Conservation (phyloP, 352 stramenopile species). For the Thalassiosira allenii region DNA sequence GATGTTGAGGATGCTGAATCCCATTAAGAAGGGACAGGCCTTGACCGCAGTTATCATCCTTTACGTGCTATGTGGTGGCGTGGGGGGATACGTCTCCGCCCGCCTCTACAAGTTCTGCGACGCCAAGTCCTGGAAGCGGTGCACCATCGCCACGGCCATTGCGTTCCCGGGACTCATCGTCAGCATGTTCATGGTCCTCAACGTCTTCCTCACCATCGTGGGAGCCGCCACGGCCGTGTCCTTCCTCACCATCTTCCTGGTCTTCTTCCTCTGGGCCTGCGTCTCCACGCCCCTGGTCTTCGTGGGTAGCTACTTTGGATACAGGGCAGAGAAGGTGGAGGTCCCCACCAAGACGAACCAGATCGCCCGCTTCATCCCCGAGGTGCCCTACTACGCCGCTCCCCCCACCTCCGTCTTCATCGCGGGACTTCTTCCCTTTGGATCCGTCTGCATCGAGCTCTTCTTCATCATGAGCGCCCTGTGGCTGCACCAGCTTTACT, state of each 20-base stretch:
- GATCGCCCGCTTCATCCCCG: slow-evolving; percentile 88
- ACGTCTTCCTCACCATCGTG: slow-evolving; percentile 90
- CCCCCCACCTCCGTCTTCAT: slow-evolving; percentile 94
- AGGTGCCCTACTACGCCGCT: slow-evolving; percentile 95
- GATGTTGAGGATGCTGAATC: slow-evolving; percentile 94
- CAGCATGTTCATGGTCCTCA: slow-evolving; percentile 95
- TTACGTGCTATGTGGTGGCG: slow-evolving; percentile 98
- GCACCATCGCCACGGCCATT: slow-evolving; percentile 95
- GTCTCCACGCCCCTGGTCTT: slow-evolving; percentile 99
- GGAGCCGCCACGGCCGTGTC: slow-evolving; percentile 89
- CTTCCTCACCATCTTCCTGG: slow-evolving; percentile 96
- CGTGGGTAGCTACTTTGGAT: slow-evolving; percentile 97
- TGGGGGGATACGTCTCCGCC: slow-evolving; percentile 95
- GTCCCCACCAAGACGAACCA: slow-evolving; percentile 88
- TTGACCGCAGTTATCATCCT: slow-evolving; percentile 96
- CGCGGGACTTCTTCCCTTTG: slow-evolving; percentile 98
- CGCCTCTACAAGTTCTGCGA: slow-evolving; percentile 98
- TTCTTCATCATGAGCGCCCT: slow-evolving; percentile 99
- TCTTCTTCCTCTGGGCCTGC: slow-evolving; percentile 98
- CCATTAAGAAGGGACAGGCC: slow-evolving; percentile 95
- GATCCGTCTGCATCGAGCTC: slow-evolving; percentile 99
- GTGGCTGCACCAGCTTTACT: slow-evolving; percentile 99
- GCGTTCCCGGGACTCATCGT: slow-evolving; percentile 94
- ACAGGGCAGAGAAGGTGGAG: slow-evolving; percentile 81
- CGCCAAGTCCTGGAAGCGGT: slow-evolving; percentile 97